Percentiles rank a stretch among this genome's conserved stretches.
These are phyloP conservation scores for Neonectria punicea DNA, from an alignment of 2,329 filamentous ascomycete species.

Conservation along the genomic window DNA sequence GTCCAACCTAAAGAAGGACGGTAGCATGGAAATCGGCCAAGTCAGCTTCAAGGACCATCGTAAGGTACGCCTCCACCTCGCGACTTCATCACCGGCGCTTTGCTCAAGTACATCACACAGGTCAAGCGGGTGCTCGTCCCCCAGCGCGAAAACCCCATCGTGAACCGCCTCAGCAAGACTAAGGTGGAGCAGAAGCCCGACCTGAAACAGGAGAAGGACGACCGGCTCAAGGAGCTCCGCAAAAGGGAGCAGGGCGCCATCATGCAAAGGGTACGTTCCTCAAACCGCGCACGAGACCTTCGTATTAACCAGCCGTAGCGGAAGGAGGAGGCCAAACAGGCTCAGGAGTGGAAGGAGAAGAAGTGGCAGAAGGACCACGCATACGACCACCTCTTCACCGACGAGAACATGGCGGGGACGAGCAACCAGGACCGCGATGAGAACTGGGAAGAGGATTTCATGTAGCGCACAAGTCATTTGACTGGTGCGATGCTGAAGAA, in stretches of 20 bases:
- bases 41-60: constrained; percentile 93
- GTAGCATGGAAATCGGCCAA: constrained; percentile 94
- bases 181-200: constrained; percentile 89
- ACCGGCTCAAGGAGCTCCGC: constrained; percentile 75
- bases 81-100: background rate
- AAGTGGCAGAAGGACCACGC: constrained; percentile 98
- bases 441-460: constrained; percentile 91
- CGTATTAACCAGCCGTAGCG: constrained; percentile 57
- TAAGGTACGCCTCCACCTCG: constrained; percentile 55
- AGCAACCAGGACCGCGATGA: constrained; percentile 88
- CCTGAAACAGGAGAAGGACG: constrained; percentile 83
- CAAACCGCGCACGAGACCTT: background rate
- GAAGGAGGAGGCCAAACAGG: constrained; percentile 78
- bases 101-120: constrained; percentile 45
- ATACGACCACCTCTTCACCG: constrained; percentile 90
- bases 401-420: constrained; percentile 78
- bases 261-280: constrained; percentile 67
- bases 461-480: constrained; percentile 63
- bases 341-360: constrained; percentile 85
- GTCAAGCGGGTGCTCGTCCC: constrained; percentile 85
- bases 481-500: background rate
- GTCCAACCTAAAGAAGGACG: constrained; percentile 95
- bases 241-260: constrained; percentile 74
- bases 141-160: constrained; percentile 85
- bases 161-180: constrained; percentile 99